phyloP scores from a whole-genome alignment of 2,329 filamentous ascomycete genomes.

The Elsinoe batatas region DNA sequence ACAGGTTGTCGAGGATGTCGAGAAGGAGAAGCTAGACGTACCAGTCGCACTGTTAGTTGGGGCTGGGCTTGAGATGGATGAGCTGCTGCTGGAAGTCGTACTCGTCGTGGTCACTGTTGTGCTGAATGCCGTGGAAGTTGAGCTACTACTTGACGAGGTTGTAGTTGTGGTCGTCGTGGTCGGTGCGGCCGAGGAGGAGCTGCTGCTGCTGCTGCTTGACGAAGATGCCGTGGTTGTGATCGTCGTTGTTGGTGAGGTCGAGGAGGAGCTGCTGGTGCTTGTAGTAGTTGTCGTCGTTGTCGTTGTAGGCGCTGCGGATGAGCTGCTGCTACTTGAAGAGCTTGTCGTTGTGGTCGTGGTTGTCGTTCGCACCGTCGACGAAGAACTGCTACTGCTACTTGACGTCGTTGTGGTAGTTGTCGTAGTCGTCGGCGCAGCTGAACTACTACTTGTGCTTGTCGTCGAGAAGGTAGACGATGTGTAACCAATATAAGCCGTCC shows the following conservation, averaged over 20 bases:
- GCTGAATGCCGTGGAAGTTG: neutral
- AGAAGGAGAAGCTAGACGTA: neutral
- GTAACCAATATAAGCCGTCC: neutral
- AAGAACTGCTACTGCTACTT: neutral
- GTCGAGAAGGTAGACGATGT: neutral
- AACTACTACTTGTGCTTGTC: neutral
- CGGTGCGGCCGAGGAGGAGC: neutral
- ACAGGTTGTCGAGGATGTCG: neutral
- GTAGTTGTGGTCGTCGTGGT: neutral
- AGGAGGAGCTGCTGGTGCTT: neutral
- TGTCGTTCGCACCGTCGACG: neutral
- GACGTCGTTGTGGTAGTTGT: neutral
- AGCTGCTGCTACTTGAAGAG: neutral
- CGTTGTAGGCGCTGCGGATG: neutral
- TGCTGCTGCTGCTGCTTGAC: neutral
- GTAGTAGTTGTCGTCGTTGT: neutral
- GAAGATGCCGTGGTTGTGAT: neutral
- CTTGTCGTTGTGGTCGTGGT: neutral
- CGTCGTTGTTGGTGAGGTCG: neutral
- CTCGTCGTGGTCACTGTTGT: neutral
- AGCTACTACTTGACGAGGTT: neutral
- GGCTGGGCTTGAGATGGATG: neutral
- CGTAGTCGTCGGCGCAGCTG: neutral
- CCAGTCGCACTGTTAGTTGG: constrained; percentile 2
- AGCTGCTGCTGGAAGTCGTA: neutral